Evolutionary conservation across 2,329 filamentous ascomycete species (phyloP), one percentile per base, ranked within the genome.

Genomic region (Fusarium clavum): DNA sequence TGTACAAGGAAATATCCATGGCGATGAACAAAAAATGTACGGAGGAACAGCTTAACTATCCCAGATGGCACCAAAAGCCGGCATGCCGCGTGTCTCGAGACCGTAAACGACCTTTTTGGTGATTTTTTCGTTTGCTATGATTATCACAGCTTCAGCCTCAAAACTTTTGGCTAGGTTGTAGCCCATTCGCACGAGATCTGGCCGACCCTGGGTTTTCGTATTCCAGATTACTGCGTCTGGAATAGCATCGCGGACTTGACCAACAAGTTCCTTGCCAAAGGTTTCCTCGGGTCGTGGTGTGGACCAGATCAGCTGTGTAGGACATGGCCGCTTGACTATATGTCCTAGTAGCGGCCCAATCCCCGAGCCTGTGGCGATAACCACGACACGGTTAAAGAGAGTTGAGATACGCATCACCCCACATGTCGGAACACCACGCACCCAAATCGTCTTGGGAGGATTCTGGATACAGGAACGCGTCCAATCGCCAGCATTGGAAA

Each of bases 401-500:
- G 86, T 85, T 38, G 91, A 88, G 60, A 91, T 85, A 71, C 90
- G 88, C 74, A 92, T 86, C 34, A 93, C 89, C 43, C 91, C 91
- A 64, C 86, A 88, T 5, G 89, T 85, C 2, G 91, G 90, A 0
- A 90, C 83, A 12, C 91, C 91, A 46, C 90, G 87, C 8, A 91
- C 87, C 89, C 90, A 94, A 47, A 94, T 80, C 53, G 86, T 80
- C 1, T 81, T 84, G 3, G 90, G 90, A 4, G 88, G 88, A 49
- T 85, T 83, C 49, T 84, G 80, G 79, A 94, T 93, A 59, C 87
- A 86, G 32, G 83, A 81, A 25, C 82, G 81, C 1, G 92, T 94
- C 91, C 92, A 94, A 80, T 94, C 91, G 24, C 92, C 92, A 6
- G 91, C 91, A 69, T 90, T 91, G 57, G 91, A 92, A 29, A 94